These are phyloP conservation scores for Volvariella volvacea DNA, from an alignment of 1,284 basidiomycete genomes.

Conservation along the genomic window DNA sequence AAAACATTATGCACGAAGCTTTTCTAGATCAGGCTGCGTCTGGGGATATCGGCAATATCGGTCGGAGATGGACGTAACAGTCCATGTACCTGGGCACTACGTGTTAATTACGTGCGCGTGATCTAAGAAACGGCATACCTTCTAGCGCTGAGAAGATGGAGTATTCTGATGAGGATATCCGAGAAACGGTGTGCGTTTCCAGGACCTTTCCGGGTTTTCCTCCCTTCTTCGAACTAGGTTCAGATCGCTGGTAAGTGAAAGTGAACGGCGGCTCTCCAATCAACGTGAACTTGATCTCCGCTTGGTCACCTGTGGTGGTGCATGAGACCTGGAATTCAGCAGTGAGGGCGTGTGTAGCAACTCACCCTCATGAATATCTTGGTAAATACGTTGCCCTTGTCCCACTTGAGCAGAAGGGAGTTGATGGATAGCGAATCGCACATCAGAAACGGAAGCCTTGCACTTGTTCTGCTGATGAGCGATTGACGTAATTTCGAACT, in stretches of 20 bases:
- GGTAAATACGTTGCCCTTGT: constrained; percentile 73
- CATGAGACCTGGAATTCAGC: constrained; percentile 7
- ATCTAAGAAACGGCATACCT: constrained; percentile 39
- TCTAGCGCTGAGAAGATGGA: constrained; percentile 86
- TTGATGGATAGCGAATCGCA: constrained; percentile 74
- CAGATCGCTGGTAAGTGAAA: constrained; percentile 86
- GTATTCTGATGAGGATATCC: constrained; percentile 72
- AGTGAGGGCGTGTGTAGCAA: constrained; percentile 1
- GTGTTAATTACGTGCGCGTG: not conserved
- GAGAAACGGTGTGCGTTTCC: constrained; percentile 85
- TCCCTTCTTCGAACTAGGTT: constrained; percentile 57
- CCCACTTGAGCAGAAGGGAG: constrained; percentile 86
- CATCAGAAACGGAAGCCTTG: constrained; percentile 71
- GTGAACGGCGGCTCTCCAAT: constrained; percentile 91
- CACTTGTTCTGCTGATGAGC: constrained; percentile 91
- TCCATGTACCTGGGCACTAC: constrained; percentile 69
- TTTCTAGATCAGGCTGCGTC: constrained; percentile 30
- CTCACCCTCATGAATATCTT: constrained; percentile 84
- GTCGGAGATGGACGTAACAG: constrained; percentile 86
- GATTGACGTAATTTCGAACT: constrained; percentile 78
- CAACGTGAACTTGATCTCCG: constrained; percentile 87
- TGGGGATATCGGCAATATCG: constrained; percentile 78
- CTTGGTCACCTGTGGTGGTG: constrained; percentile 65
- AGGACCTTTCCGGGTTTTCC: constrained; percentile 66
- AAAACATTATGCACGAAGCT: not conserved